Base-by-base conservation (phyloP, 139 green algal species). In the Auxenochlorella protothecoides region DNA sequence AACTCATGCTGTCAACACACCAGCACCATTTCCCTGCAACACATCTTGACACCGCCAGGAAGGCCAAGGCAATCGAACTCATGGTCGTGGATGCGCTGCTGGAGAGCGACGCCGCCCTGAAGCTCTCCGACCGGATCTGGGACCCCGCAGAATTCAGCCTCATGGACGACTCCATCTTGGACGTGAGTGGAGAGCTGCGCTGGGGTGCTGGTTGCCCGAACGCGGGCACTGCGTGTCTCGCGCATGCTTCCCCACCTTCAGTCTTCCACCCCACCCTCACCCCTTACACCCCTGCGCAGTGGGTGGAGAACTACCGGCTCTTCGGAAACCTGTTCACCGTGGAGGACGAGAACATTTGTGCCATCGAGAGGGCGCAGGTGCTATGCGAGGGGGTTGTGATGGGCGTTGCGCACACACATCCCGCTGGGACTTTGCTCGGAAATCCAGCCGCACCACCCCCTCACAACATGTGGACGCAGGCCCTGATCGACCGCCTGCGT, bases 51-150 rank as follows among this genome's bases (percentile, higher is more conserved):
- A 0, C 51, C 59, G 67, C 27, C 78, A 86, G 84, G 71, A 92
- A 91, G 70, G 83, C 85, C 57, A 88, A 87, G 68, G 79, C 84
- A 10, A 81, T 92, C 52, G 90, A 96, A 84, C 90, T 89, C 74
- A 95, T 97, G 90, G 74, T 94, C 51, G 83, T 89, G 54, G 91
- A 97, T 62, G 89, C 89, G 13, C 78, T 97, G 51, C 11, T 88
- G 53, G 80, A 80, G 10, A 90, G 90, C 0, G 84, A 94, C 59
- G 68, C 73, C 12, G 80, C 73, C 51, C 76, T 93, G 11, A 59
- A 70, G 8, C 74, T 94, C 54, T 69, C 59, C 2, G 71, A 87
- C 12, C 71, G 71, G 60, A 85, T 85, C 59, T 63, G 59, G 27
- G 16, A 71, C 51, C 69, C 79, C 3, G 7, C 60, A 2, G 7